Conservation (phyloP, 768 basidiomycete species). For the Boletellus emodensis region DNA sequence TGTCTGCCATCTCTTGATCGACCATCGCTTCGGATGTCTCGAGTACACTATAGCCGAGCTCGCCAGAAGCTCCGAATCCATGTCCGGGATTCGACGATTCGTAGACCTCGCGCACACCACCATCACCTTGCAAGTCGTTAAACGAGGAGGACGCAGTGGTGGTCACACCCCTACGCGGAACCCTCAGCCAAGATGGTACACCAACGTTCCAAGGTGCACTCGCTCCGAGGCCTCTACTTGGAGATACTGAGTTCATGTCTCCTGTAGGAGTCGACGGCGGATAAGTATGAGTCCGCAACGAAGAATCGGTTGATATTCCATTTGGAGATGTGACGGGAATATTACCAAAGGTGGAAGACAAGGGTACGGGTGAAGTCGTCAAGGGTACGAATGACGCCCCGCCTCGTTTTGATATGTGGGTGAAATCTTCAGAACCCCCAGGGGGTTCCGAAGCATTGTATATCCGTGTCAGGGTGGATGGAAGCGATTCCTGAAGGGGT, state of each 20-base stretch:
- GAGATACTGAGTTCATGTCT: constrained; percentile 36
- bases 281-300: constrained; percentile 64
- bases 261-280: constrained; percentile 64
- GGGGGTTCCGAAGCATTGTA: constrained; percentile 31
- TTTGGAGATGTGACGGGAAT: constrained; percentile 5
- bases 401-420: constrained; percentile 59
- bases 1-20: constrained; percentile 63
- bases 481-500: constrained; percentile 59
- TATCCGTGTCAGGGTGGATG: constrained; percentile 35
- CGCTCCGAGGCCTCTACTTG: constrained; percentile 42
- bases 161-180: constrained; percentile 38
- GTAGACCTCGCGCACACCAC: constrained; percentile 58
- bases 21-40: constrained; percentile 64
- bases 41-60: constrained; percentile 77
- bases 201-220: constrained; percentile 53
- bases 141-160: constrained; percentile 23
- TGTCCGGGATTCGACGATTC: constrained; percentile 18
- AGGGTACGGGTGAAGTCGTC: constrained; percentile 37
- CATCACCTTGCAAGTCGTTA: constrained; percentile 25
- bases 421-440: constrained; percentile 58
- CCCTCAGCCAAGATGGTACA: constrained; percentile 70
- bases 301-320: constrained; percentile 23
- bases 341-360: constrained; percentile 13
- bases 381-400: constrained; percentile 59
- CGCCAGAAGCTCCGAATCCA: constrained; percentile 38